Evolutionary conservation across 805 yeast species (phyloP).

Genomic region (Candida cerambycidarum): DNA sequence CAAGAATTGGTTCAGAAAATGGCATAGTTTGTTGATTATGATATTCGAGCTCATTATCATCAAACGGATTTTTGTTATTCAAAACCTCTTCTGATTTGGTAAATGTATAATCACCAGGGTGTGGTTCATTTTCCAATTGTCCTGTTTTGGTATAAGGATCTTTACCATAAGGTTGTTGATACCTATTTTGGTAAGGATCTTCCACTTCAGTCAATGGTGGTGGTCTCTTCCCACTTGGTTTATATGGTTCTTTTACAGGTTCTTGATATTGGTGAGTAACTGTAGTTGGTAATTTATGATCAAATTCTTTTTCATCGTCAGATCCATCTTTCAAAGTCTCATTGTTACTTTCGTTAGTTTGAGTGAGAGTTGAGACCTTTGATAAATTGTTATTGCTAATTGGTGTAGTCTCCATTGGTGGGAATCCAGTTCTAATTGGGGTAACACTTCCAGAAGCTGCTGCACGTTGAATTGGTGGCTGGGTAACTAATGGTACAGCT

Average conservation of each 20-base stretch:
- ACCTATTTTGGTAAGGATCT: not conserved
- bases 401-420: constrained; percentile 15
- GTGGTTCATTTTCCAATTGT: not conserved
- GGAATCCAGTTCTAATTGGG: constrained; percentile 14
- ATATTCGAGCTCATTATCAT: constrained; percentile 21
- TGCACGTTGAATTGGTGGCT: not conserved
- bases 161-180: constrained; percentile 10
- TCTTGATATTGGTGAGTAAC: constrained; percentile 26
- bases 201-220: constrained; percentile 18
- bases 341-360: constrained; percentile 17
- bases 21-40: constrained; percentile 20
- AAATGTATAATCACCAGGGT: constrained; percentile 22
- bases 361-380: constrained; percentile 8
- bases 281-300: constrained; percentile 30
- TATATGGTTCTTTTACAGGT: constrained; percentile 25
- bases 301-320: constrained; percentile 18
- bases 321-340: constrained; percentile 13
- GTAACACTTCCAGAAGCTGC: constrained; percentile 4
- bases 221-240: constrained; percentile 18
- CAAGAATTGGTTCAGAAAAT: constrained; percentile 16
- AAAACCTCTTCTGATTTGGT: constrained; percentile 19
- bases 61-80: constrained; percentile 13
- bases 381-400: constrained; percentile 8
- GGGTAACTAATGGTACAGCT: not conserved
- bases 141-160: constrained; percentile 12